Base-by-base conservation (phyloP, 768 basidiomycete genomes). In the Suillus cothurnatus region DNA sequence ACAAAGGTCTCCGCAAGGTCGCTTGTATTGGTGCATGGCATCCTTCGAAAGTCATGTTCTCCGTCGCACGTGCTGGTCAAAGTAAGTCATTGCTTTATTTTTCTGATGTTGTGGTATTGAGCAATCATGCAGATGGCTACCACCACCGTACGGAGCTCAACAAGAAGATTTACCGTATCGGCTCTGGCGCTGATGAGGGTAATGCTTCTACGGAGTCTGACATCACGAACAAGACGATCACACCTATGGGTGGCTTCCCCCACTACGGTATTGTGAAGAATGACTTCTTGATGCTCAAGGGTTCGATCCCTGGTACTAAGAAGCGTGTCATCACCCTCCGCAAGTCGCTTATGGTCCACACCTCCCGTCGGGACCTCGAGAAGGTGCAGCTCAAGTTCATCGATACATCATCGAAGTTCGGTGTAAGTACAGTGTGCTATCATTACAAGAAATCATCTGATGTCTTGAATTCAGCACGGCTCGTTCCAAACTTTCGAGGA, bases 11-110 rank as follows among this genome's bases (percentile, higher is more conserved):
- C 75, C 93, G 97, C 80, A 99, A 99, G 85, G 97, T 99, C 69
- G 97, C 97, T 76, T 97, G 95, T 86, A 95, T 96, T 71, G 95
- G 95, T 81, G 95, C 95, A 77, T 97, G 94, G 94, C 95, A 97
- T 86, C 95, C 95, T 78, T 92, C 91, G 74, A 97, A 97, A 83
- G 97, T 99, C 88, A 99, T 99, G 97, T 99, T 95, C 89, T 96
- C 95, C n/a, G 97, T 99, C 73, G 97, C 96, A 67, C 96, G 97
- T 86, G 96, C 97, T 71, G 97, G 97, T 93, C 97, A 98, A 92
- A 93, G 92, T 94, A 79, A 72, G 94, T 85, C 65, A 58, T 65
- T 61, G 6, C 23, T 31, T 61, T 38, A 41, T 49, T 59, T 56
- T 15, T 38, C 26, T 26, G 52, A 2, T 53, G 31, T 23, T 19